Conservation (phyloP, 108 stramenopile species). For the Schizochytrium sp. region DNA sequence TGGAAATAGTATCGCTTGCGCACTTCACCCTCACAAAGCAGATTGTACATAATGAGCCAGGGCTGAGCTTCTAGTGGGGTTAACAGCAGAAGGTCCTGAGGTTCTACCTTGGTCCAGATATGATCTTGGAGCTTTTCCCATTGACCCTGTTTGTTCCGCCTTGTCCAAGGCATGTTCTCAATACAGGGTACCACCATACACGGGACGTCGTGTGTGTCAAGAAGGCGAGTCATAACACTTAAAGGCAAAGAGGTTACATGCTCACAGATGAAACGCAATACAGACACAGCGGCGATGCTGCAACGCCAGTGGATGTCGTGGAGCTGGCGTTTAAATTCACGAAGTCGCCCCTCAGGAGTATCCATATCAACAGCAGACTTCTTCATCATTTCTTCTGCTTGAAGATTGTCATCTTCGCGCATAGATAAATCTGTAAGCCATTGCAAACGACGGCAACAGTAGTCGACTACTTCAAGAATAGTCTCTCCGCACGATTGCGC, state of each 20-base stretch:
- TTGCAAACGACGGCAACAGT: constrained; percentile 70
- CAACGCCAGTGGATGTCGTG: constrained; percentile 68
- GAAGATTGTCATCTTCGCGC: constrained; percentile 59
- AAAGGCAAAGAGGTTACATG: constrained; percentile 71
- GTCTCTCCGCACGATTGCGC: constrained; percentile 69
- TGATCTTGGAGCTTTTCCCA: constrained; percentile 85
- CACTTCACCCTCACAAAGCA: constrained; percentile 75
- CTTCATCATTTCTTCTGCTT: constrained; percentile 61
- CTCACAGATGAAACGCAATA: constrained; percentile 76
- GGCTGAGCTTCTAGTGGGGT: constrained; percentile 84
- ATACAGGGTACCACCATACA: constrained; percentile 80
- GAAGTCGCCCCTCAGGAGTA: background rate
- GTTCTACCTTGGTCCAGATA: constrained; percentile 77
- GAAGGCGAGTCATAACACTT: constrained; percentile 69
- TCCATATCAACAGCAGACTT: constrained; percentile 64
- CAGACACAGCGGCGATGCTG: constrained; percentile 70
- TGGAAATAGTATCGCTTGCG: constrained; percentile 82
- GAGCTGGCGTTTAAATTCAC: constrained; percentile 60
- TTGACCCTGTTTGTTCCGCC: constrained; percentile 66
- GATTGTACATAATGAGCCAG: constrained; percentile 84
- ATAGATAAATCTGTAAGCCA: constrained; percentile 61
- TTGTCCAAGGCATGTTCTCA: constrained; percentile 88
- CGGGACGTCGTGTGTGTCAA: constrained; percentile 85
- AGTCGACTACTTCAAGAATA: constrained; percentile 76
- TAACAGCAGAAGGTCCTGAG: constrained; percentile 77